Evolutionary conservation across 768 basidiomycete species (phyloP), one percentile per base, ranked within the genome.

Genomic region (Kockovaella imperatae): DNA sequence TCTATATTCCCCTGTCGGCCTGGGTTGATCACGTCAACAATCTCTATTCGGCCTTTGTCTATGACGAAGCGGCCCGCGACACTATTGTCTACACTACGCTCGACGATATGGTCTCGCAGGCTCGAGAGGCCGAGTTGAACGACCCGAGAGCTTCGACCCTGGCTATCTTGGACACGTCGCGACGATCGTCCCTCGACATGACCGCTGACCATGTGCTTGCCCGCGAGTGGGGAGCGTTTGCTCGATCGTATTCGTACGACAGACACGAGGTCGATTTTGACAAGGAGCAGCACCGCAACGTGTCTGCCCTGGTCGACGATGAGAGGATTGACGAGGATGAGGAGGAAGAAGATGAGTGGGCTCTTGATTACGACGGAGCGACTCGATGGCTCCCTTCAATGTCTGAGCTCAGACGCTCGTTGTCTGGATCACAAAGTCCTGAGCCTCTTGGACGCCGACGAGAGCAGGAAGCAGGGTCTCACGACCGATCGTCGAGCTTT

Each of bases 321-420:
- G 51, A 49, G 6, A 35, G 35, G 29, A 49, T 50, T 13, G 49
- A 49, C 5, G 54, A 49, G 5, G 58, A 51, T 13, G 42, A 45
- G 2, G 59, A 57, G n/a, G 57, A 57, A 5, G 59, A 52, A 15
- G 57, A 60, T 21, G 63, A 64, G 34, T 57, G 60, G 42, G 61
- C 57, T 31, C 28, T 61, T 29, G 63, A 65, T 18, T 65, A 65
- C 31, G 63, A 65, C 41, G 63, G 63, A 14, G 63, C 63, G 15
- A 44, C 47, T 23, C 40, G 50, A 23, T 64, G 58, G 57, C 32
- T 62, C 14, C 57, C 61, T 30, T 40, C 57, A 10, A 35, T 43
- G 18, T 48, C 54, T 11, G 52, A 59, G 25, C 25, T 59, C 3
- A 42, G 50, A 25, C 57, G 61, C 35, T 49, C 52, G n/a, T n/a